These are phyloP conservation scores for Diophrys sp. DNA, from an alignment of 73 alveolate species.

Conservation along the genomic window DNA sequence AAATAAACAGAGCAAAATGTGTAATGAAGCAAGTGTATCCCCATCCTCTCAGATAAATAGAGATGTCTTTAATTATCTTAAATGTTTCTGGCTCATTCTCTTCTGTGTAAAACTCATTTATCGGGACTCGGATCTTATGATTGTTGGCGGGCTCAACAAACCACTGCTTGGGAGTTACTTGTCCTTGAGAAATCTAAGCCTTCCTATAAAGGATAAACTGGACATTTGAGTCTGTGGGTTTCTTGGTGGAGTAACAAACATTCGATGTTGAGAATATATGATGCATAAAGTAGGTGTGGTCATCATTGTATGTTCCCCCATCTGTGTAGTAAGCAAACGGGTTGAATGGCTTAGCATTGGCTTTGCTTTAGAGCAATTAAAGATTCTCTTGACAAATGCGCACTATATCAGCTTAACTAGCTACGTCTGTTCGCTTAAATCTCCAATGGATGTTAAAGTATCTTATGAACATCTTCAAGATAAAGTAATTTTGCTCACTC, in stretches of 20 bases:
- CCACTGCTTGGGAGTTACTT: conserved; percentile 12
- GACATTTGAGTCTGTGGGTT: conserved; percentile 23
- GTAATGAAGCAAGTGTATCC: conserved; percentile 46
- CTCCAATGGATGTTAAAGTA: conserved; percentile 14
- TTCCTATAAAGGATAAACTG: conserved; percentile 18
- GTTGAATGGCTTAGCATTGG: not conserved
- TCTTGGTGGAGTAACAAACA: conserved; percentile 37
- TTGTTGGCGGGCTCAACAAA: not conserved
- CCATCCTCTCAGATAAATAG: conserved; percentile 36
- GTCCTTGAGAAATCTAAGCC: conserved; percentile 5
- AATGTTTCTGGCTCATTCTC: conserved; percentile 17
- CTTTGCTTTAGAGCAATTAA: too few relatives aligned
- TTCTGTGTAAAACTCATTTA: conserved; percentile 1
- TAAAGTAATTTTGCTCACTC: conserved; percentile 14
- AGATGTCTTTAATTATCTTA: conserved; percentile 18
- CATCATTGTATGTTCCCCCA: conserved; percentile 47
- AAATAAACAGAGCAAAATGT: conserved; percentile 19
- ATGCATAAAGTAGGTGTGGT: conserved; percentile 29
- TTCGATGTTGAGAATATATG: conserved; percentile 28
- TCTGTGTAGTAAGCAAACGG: conserved; percentile 39
- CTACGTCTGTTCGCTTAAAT: conserved; percentile 14
- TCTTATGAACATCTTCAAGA: conserved; percentile 23
- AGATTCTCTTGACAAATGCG: conserved; percentile 12
- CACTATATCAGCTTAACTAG: conserved; percentile 5
- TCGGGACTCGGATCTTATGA: conserved; percentile 13